phyloP scores from a whole-genome alignment of 2,329 filamentous ascomycete species.

The Aspergillus brasiliensis region DNA sequence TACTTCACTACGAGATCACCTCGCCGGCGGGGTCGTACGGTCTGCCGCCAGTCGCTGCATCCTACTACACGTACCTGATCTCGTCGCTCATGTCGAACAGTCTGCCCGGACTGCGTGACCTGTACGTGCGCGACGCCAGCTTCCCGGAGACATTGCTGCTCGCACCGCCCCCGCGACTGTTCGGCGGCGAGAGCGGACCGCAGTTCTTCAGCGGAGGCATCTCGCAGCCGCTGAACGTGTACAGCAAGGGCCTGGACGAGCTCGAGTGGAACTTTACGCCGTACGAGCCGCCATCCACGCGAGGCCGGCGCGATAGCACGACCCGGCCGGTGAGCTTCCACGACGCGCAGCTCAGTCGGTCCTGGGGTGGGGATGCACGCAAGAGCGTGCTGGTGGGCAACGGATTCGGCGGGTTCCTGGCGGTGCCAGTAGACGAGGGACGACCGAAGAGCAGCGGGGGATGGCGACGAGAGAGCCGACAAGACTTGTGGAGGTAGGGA shows the following conservation, averaged over 20 bases:
- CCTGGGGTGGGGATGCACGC: slow-evolving; percentile 62
- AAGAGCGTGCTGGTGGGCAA: slow-evolving; percentile 67
- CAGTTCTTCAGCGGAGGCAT: slow-evolving; percentile 40
- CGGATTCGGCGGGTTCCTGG: slow-evolving; percentile 67
- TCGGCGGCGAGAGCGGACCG: slow-evolving; percentile 42
- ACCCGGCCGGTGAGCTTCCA: slow-evolving; percentile 51
- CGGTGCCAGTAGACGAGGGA: slow-evolving; percentile 59
- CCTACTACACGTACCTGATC: slow-evolving; percentile 84
- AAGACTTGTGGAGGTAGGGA: slow-evolving; percentile 46
- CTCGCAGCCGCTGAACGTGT: slow-evolving; percentile 62
- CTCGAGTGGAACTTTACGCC: slow-evolving; percentile 69
- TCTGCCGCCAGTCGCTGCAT: slow-evolving; percentile 53
- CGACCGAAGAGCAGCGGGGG: slow-evolving; percentile 40
- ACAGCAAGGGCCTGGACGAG: slow-evolving; percentile 68
- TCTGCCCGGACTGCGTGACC: slow-evolving; percentile 70
- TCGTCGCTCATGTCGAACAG: slow-evolving; percentile 76
- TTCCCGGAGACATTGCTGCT: slow-evolving; percentile 81
- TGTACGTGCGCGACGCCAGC: slow-evolving; percentile 83
- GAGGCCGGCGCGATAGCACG: slow-evolving; percentile 39
- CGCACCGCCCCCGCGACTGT: slow-evolving; percentile 63
- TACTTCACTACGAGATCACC: slow-evolving; percentile 81
- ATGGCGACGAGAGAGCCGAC: slow-evolving; percentile 35
- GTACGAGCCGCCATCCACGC: slow-evolving; percentile 52
- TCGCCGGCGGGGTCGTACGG: slow-evolving; percentile 58
- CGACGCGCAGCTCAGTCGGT: slow-evolving; percentile 52